Percentiles rank a stretch among this genome's conserved stretches.
phyloP scores from a whole-genome alignment of 345 rosid species.

The Heritiera fomes region DNA sequence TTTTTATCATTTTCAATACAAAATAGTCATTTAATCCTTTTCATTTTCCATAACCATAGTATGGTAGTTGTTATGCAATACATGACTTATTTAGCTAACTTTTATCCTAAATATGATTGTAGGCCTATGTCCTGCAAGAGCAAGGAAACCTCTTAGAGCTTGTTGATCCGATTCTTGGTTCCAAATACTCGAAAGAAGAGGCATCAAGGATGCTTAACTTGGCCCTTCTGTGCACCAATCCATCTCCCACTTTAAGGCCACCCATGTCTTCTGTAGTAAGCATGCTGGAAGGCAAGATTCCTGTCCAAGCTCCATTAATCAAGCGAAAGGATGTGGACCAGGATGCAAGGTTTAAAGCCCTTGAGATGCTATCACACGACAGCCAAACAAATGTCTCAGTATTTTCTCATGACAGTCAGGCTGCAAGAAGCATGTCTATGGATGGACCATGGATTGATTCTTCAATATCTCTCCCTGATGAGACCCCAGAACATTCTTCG shows the following conservation, averaged over 20 bases:
- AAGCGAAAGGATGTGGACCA: slow-evolving; percentile 47
- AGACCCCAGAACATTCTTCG: slow-evolving; percentile 30
- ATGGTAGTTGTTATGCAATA: too few species aligned
- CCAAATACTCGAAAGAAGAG: slow-evolving; percentile 52
- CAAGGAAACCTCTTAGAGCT: slow-evolving; percentile 88
- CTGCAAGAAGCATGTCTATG: slow-evolving; percentile 46
- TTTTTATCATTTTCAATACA: too few species aligned
- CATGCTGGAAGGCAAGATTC: slow-evolving; percentile 75
- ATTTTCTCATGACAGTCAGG: slow-evolving; percentile 43
- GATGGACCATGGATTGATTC: slow-evolving; percentile 75
- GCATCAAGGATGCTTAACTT: slow-evolving; percentile 68
- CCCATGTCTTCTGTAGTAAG: slow-evolving; percentile 79
- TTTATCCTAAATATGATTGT: background rate
- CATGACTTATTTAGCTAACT: background rate
- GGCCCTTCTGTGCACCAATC: slow-evolving; percentile 82
- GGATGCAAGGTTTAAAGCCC: slow-evolving; percentile 78
- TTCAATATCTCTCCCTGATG: slow-evolving; percentile 43
- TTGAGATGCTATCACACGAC: slow-evolving; percentile 64
- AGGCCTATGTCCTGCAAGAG: slow-evolving; percentile 95
- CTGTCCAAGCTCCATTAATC: slow-evolving; percentile 72
- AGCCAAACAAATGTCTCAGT: slow-evolving; percentile 53
- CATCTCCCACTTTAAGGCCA: slow-evolving; percentile 88
- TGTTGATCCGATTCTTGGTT: slow-evolving; percentile 71
- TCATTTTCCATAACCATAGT: too few species aligned
- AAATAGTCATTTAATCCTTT: too few species aligned